Percentiles rank a stretch among this genome's conserved stretches.
Evolutionary conservation across 1,284 basidiomycete species (phyloP).

Genomic region (Schizophyllum amplum): DNA sequence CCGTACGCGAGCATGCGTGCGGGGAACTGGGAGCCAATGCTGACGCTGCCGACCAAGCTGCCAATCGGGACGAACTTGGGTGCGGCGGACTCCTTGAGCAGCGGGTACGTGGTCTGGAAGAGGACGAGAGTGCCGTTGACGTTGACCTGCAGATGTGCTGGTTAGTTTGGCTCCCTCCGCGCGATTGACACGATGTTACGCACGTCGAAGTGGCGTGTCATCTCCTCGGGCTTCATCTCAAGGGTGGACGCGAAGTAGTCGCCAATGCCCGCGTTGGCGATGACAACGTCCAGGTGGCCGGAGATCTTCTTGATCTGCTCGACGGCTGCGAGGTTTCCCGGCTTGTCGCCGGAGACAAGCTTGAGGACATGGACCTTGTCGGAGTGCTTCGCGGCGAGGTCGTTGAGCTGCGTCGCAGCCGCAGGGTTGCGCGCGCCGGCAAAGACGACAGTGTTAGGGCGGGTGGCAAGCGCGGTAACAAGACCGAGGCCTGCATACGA

Average conservation of each 20-base stretch:
- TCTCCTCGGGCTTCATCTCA: not conserved
- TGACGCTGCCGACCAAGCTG: not conserved
- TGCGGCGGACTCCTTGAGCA: not conserved
- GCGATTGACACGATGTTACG: not conserved
- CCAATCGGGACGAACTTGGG: too few relatives aligned
- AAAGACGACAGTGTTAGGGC: constrained; percentile 1
- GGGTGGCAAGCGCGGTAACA: constrained; percentile 1
- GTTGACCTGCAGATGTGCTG: not conserved
- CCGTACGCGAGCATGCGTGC: constrained; percentile 1
- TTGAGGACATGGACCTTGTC: not conserved
- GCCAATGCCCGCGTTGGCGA: not conserved
- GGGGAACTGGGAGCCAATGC: not conserved
- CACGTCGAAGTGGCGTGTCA: not conserved
- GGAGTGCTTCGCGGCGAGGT: not conserved
- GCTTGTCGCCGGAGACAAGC: not conserved
- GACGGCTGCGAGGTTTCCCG: not conserved
- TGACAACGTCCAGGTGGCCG: not conserved
- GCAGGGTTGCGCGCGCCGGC: constrained; percentile 1
- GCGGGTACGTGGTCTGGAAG: not conserved
- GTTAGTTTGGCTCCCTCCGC: not conserved
- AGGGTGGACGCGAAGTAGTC: not conserved
- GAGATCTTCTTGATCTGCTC: not conserved
- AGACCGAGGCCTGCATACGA: not conserved
- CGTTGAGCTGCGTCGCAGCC: not conserved
- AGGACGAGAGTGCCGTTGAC: not conserved